Percentiles rank a stretch among this genome's conserved stretches.
phyloP scores from a whole-genome alignment of 1,284 basidiomycete genomes.

The Pterulicium gracile region DNA sequence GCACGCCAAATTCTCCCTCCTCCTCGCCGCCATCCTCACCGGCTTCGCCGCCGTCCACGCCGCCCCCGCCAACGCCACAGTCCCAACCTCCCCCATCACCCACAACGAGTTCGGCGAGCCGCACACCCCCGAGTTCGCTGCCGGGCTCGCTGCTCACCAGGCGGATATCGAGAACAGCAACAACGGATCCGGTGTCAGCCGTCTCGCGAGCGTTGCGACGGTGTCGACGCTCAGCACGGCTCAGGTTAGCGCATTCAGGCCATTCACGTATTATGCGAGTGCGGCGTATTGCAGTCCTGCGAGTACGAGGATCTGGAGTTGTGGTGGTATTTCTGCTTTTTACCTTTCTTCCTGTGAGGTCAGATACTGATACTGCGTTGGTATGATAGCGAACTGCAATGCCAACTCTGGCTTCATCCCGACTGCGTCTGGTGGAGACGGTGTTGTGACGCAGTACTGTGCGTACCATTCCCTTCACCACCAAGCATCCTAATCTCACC shows the following conservation, averaged over 20 bases:
- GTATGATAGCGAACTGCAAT: constrained; percentile 31
- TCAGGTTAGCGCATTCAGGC: constrained; percentile 33
- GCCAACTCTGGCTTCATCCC: constrained; percentile 36
- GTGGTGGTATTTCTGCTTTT: constrained; percentile 23
- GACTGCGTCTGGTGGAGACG: constrained; percentile 43
- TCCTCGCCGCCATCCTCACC: too few relatives aligned
- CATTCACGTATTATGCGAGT: constrained; percentile 33
- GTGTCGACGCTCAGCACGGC: constrained; percentile 12
- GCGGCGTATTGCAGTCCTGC: constrained; percentile 30
- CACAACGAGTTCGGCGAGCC: neutral
- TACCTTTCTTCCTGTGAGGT: neutral
- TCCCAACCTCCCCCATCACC: neutral
- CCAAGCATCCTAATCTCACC: neutral
- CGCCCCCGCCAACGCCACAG: neutral
- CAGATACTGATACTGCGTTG: neutral
- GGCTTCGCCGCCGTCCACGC: neutral
- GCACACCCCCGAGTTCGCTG: neutral
- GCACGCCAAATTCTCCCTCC: too few relatives aligned
- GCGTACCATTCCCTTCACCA: too few relatives aligned
- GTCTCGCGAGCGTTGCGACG: too few relatives aligned
- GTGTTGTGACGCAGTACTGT: constrained; percentile 25
- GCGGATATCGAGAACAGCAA: neutral
- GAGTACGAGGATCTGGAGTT: constrained; percentile 30
- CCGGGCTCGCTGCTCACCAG: neutral
- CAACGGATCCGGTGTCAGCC: neutral